Evolutionary conservation across 306 rosid species (phyloP).

Genomic region (Cucumis sativus): Cucumber_9930_V3 NC_026655.2:22065501-22066000

Average conservation of each 20-base stretch:
- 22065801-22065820: conserved; percentile 99
- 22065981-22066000: not conserved
- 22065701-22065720: conserved; percentile 96
- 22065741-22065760: conserved; percentile 97
- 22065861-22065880: not conserved
- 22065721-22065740: conserved; percentile 93
- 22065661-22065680: conserved; percentile 98
- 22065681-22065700: conserved; percentile 89
- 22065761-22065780: conserved; percentile 98
- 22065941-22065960: not conserved
- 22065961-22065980: not conserved
- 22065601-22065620: conserved; percentile 97
- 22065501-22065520: conserved; percentile 99
- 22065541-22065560: conserved; percentile 85
- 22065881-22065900: not conserved
- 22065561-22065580: conserved; percentile 94
- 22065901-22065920: not conserved
- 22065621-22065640: conserved; percentile 96
- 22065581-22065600: conserved; percentile 98
- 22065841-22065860: not conserved
- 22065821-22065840: conserved; percentile 38
- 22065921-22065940: not conserved
- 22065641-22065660: conserved; percentile 97
- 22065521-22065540: conserved; percentile 99
- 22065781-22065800: conserved; percentile 93